Percentiles rank a stretch among this genome's conserved stretches.
These are phyloP conservation scores for Agaricus blazei DNA, from an alignment of 768 basidiomycete species.

Conservation along the genomic window DNA sequence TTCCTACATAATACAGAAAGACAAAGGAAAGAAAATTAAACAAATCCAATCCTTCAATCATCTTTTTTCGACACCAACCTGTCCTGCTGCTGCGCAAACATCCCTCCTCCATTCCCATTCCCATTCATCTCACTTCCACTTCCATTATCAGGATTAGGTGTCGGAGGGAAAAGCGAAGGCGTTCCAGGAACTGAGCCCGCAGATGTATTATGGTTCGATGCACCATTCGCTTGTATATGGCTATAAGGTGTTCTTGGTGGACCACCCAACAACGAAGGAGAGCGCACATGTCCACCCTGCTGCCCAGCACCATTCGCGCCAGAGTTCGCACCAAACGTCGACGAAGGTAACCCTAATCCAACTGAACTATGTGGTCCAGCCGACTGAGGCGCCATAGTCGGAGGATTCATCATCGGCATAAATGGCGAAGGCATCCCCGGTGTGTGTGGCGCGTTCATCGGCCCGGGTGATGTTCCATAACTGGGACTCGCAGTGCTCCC, in stretches of 20 bases:
- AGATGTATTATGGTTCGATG: background rate
- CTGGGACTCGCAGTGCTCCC: conserved; percentile 30
- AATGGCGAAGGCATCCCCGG: conserved; percentile 23
- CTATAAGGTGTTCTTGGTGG: conserved; percentile 13
- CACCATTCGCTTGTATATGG: conserved; percentile 13
- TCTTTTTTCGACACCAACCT: too few relatives aligned
- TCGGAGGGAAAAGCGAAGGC: too few relatives aligned
- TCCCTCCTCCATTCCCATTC: too few relatives aligned
- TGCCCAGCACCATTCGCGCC: conserved; percentile 11
- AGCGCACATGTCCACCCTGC: conserved; percentile 13
- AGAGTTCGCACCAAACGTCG: conserved; percentile 11
- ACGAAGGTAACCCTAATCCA: conserved; percentile 10
- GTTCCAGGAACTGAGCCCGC: too few relatives aligned
- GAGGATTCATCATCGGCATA: conserved; percentile 8
- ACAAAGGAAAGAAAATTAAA: too few relatives aligned
- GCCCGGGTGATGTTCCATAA: conserved; percentile 25
- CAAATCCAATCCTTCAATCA: too few relatives aligned
- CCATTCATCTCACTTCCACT: too few relatives aligned
- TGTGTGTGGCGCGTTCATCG: conserved; percentile 23
- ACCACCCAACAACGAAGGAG: conserved; percentile 15
- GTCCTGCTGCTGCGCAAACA: too few relatives aligned
- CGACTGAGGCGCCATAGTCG: conserved; percentile 7
- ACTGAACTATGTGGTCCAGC: conserved; percentile 12
- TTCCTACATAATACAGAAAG: too few relatives aligned
- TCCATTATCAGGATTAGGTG: too few relatives aligned